Conservation (phyloP, 2,329 filamentous ascomycete species). For the Teratosphaeria pseudoeucalypti region DNA sequence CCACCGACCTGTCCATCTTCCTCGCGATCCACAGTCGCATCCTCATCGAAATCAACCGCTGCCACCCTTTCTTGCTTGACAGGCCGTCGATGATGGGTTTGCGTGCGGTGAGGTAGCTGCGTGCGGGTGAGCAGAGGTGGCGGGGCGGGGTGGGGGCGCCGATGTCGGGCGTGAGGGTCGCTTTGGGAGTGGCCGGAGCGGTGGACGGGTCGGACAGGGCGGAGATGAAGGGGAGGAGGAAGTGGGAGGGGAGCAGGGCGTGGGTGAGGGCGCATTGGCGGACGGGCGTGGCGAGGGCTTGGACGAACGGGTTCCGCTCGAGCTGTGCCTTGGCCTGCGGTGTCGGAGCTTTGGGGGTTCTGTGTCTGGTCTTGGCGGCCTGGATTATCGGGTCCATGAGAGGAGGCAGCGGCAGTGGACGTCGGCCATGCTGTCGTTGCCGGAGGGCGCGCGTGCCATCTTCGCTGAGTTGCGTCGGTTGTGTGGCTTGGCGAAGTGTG, state of each 20-base stretch:
- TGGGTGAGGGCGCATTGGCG: conserved; percentile 46
- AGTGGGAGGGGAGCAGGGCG: conserved; percentile 45
- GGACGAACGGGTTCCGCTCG: conserved; percentile 53
- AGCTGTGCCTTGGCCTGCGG: conserved; percentile 39
- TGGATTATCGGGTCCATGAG: conserved; percentile 36
- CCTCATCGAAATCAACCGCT: conserved; percentile 3
- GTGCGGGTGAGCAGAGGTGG: neutral
- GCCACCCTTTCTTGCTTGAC: conserved; percentile 3
- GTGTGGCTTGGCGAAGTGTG: conserved; percentile 3
- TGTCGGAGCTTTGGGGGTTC: conserved; percentile 34
- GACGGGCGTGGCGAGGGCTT: conserved; percentile 50
- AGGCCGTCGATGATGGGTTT: neutral
- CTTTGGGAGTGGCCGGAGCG: conserved; percentile 8
- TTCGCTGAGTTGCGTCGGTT: conserved; percentile 14
- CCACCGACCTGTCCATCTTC: neutral
- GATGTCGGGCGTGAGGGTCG: neutral
- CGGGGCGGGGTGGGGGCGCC: neutral
- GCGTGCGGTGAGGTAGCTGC: neutral
- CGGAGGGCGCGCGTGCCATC: conserved; percentile 25
- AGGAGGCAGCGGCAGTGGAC: conserved; percentile 37
- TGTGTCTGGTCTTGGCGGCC: conserved; percentile 26
- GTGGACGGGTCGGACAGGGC: conserved; percentile 33
- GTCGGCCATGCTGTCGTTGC: conserved; percentile 24
- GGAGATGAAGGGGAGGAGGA: conserved; percentile 48
- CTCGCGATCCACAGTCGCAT: conserved; percentile 5